Conservation (phyloP, 108 stramenopile genomes). For the Skeletonema menzelii region DNA sequence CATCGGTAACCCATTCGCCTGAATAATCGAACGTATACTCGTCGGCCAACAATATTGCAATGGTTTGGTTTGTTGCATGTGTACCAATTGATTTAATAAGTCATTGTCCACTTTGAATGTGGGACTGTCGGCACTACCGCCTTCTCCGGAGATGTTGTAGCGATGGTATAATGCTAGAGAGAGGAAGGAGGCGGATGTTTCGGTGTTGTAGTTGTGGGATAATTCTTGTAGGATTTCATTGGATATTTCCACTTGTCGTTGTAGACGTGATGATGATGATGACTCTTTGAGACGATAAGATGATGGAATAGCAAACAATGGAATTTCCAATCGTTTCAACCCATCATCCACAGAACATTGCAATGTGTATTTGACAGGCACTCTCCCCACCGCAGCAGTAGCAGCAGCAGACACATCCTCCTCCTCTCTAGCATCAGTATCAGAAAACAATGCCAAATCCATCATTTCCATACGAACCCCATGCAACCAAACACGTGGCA, state of each 20-base stretch:
- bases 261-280: not conserved
- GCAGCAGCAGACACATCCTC: not conserved
- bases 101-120: constrained; percentile 16
- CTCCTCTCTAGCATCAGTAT: not conserved
- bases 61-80: constrained; percentile 8
- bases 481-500: constrained; percentile 36
- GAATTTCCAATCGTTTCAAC: constrained; percentile 33
- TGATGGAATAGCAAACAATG: constrained; percentile 30
- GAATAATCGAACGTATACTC: constrained; percentile 20
- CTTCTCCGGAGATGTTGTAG: constrained; percentile 6
- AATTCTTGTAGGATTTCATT: constrained; percentile 30
- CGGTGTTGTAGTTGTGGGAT: constrained; percentile 32
- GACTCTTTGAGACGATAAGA: not conserved
- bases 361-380: constrained; percentile 36
- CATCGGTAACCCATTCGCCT: constrained; percentile 14
- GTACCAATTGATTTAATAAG: constrained; percentile 11
- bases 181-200: constrained; percentile 38
- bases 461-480: constrained; percentile 32
- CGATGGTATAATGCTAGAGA: constrained; percentile 35
- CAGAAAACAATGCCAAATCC: not conserved
- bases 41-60: constrained; percentile 27
- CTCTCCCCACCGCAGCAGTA: not conserved
- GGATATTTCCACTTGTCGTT: constrained; percentile 20
- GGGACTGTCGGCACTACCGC: constrained; percentile 2
- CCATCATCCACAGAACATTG: constrained; percentile 44